Conservation (phyloP, 768 basidiomycete species). For the Suillus luteus region DNA sequence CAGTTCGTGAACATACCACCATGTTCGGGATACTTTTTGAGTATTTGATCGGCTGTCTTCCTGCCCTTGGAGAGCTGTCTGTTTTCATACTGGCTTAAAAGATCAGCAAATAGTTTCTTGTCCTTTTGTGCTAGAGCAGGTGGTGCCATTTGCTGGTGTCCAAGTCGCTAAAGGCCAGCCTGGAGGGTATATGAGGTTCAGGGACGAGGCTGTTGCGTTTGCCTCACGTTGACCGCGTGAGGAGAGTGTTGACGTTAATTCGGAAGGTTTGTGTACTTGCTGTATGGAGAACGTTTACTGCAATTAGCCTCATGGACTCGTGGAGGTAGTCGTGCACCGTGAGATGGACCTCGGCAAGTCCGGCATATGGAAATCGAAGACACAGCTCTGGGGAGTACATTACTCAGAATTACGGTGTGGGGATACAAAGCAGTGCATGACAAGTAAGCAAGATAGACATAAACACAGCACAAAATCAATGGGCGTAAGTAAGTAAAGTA, state of each 20-base stretch:
- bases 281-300: slow-evolving; percentile 1
- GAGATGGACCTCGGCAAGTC: slow-evolving; percentile 3
- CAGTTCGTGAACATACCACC: slow-evolving; percentile 63
- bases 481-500: slow-evolving; percentile 4
- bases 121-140: slow-evolving; percentile 75
- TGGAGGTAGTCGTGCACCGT: background rate
- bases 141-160: slow-evolving; percentile 22
- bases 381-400: background rate
- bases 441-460: slow-evolving; percentile 7
- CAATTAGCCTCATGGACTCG: background rate
- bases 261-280: slow-evolving; percentile 3
- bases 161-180: background rate
- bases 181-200: slow-evolving; percentile 3
- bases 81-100: slow-evolving; percentile 85
- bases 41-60: slow-evolving; percentile 89
- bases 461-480: slow-evolving; percentile 6
- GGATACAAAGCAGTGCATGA: slow-evolving; percentile 7
- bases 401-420: slow-evolving; percentile 5
- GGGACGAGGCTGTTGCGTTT: slow-evolving; percentile 2
- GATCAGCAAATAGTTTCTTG: slow-evolving; percentile 79
- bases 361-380: background rate
- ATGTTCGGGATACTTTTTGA: slow-evolving; percentile 95
- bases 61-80: slow-evolving; percentile 87
- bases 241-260: background rate
- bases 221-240: slow-evolving; percentile 10